These are phyloP conservation scores for Aristolochia contorta DNA, from an alignment of 164 flowering plant species.

Conservation along the genomic window DNA sequence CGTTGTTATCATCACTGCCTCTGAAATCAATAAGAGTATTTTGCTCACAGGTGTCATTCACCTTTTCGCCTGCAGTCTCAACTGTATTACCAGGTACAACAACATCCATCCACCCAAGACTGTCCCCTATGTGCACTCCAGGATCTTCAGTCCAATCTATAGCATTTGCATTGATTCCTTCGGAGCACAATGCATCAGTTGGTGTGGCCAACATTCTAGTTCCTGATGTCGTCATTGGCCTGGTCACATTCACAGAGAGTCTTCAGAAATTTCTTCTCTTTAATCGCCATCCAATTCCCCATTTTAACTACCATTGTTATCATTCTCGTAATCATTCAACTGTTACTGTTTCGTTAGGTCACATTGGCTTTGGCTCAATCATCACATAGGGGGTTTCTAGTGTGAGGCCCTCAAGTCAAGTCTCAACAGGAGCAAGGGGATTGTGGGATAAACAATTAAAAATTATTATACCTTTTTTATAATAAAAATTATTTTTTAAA, in stretches of 20 bases:
- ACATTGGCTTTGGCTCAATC: no score
- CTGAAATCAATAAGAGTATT: conserved; percentile 5
- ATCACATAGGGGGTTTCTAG: no score
- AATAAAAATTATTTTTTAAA: no score
- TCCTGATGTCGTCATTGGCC: conserved; percentile 12
- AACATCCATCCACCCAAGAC: conserved; percentile 15
- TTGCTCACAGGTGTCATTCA: conserved; percentile 6
- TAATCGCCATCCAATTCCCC: no score
- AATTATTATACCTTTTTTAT: no score
- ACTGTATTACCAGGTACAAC: conserved; percentile 9
- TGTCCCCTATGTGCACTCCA: conserved; percentile 11
- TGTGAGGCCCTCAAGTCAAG: no score
- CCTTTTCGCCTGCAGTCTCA: conserved; percentile 4
- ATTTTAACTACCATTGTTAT: background rate
- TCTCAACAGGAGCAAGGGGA: no score
- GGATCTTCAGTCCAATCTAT: conserved; percentile 24
- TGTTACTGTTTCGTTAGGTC: no score
- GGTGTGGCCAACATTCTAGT: conserved; percentile 4
- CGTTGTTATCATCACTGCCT: conserved; percentile 8
- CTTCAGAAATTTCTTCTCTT: background rate
- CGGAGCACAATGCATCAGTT: conserved; percentile 23
- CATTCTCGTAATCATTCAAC: no score
- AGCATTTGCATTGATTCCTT: conserved; percentile 13
- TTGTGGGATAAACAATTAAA: no score
- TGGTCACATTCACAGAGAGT: background rate